Evolutionary conservation across 768 basidiomycete species (phyloP), one percentile per base, ranked within the genome.

Genomic region (Candolleomyces aberdarensis): DNA sequence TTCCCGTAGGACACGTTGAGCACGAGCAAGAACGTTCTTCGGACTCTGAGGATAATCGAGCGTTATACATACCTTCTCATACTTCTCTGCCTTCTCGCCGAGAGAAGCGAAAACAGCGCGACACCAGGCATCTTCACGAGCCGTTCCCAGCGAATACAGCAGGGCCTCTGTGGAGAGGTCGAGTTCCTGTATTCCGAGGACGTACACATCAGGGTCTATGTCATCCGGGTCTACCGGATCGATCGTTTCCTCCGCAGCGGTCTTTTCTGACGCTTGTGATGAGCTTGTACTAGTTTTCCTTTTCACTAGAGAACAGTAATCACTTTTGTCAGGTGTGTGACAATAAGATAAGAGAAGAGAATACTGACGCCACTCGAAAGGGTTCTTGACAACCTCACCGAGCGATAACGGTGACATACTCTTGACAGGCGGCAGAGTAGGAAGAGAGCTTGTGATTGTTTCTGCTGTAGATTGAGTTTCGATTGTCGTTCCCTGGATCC

Each of bases 131-230:
- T 92, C 91, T 66, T 91, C 89, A 60, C 82, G 79, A 8, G 76
- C 68, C 0, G 86, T 83, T 36, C 81, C 83, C 0, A 85, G 80
- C 2, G 87, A 79, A 61, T 93, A 92, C 0, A 95, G 68, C 58
- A 93, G 74, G 9, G 92, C 89, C 71, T 92, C 90, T 0, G 91
- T 78, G 0, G 91, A 92, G 3, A 86, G 77, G 68, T 94, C 92
- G 3, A 92, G 73, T 67, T 94, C 92, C 71, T 94, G 92, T 65
- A 94, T 91, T 0, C 84, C 89, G 3, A 92, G 69, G n/a, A 89
- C 85, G 19, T 92, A 70, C 8, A 94, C 62, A 66, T 94, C 91
- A 10, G 89, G 86, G 62, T 69, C 69, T 20, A 65, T 54, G 8
- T 72, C 64, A 5, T 71, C 71, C 10, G 69, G 61, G 40, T 74